Base-by-base conservation (phyloP, 108 stramenopile genomes). In the Nitzschia sp. region DNA sequence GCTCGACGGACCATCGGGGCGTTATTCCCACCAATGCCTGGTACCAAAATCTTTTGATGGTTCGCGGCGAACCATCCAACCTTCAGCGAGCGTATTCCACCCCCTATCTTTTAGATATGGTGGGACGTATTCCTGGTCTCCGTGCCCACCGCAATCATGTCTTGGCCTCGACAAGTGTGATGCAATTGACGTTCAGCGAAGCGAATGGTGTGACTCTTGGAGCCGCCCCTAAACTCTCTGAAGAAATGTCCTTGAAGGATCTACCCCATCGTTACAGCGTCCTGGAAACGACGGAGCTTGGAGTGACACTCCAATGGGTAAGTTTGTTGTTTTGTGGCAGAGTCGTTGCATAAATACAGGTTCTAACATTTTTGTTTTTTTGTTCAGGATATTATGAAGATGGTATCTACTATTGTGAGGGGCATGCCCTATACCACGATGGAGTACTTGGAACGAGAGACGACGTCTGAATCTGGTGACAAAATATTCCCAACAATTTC, bases 361-460 rank as follows among this genome's bases (percentile, higher is more conserved):
- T 65, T 64, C 64, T 42, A 34, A 17, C 25, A 61, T 23, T 45
- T 70, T 46, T 47, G 4, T 47, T 42, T 23, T 59, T 29, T 28
- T 53, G n/a, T 59, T n/a, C 21, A 75, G 74, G 30, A 75, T 30
- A 47, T 64, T 33, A n/a, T 59, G 54, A 68, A 63, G 34, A 96
- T 96, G 94, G 60, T 70, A 23, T 74, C 88, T 18, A 75, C 78
- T 5, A 82, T 96, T 55, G 81, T 95, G n/a, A 78, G 89, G 33
- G 98, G 98, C 9, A 91, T 95, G 80, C 83, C 96, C 0, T 96
- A 92, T 68, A 84, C 70, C 17, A 98, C 95, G 17, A 93, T 97
- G 95, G 72, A 56, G 31, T 79, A 79, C 38, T 54, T 63, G 19
- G 55, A 46, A 2, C 25, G 60, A 2, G 29, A 21, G 18, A 45